Conservation (phyloP, 176 grass and related monocot genomes). For the Hyparrhenia diplandra region DNA sequence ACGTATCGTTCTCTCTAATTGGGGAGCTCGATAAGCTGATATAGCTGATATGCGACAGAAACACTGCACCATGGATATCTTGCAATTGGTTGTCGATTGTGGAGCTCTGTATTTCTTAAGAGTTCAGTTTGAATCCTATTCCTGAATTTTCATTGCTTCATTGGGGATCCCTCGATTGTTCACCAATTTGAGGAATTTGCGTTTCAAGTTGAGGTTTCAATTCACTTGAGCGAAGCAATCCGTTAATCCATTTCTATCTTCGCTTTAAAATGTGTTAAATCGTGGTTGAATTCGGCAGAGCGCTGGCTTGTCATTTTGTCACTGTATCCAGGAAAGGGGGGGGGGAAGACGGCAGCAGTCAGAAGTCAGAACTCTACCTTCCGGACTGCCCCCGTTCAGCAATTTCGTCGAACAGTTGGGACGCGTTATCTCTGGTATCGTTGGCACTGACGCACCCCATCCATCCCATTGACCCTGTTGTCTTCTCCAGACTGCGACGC, state of each 20-base stretch:
- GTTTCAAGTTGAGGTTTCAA: not conserved
- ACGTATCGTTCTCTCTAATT: not conserved
- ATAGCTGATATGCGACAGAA: too few relatives aligned
- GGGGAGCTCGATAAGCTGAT: too few relatives aligned
- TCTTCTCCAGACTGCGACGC: not conserved
- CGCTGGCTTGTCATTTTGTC: too few relatives aligned
- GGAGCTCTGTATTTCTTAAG: not conserved
- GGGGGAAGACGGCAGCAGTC: too few relatives aligned
- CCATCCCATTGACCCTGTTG: not conserved
- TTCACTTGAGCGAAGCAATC: not conserved
- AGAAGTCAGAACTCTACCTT: too few relatives aligned
- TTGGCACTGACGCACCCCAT: not conserved
- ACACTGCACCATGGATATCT: too few relatives aligned
- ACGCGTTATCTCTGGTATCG: not conserved
- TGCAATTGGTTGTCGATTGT: not conserved
- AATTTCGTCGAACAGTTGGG: conserved; percentile 20
- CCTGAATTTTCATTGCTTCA: not conserved
- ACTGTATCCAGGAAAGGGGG: too few relatives aligned
- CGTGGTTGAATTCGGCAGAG: too few relatives aligned
- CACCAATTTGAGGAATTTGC: not conserved
- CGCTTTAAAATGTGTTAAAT: not conserved
- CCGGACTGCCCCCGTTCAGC: not conserved
- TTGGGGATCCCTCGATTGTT: not conserved
- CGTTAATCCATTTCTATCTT: not conserved
- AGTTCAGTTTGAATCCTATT: not conserved